Evolutionary conservation across 148 eudicot genomes (phyloP), one percentile per base, ranked within the genome.

Genomic region (Persicaria maculosa): DNA sequence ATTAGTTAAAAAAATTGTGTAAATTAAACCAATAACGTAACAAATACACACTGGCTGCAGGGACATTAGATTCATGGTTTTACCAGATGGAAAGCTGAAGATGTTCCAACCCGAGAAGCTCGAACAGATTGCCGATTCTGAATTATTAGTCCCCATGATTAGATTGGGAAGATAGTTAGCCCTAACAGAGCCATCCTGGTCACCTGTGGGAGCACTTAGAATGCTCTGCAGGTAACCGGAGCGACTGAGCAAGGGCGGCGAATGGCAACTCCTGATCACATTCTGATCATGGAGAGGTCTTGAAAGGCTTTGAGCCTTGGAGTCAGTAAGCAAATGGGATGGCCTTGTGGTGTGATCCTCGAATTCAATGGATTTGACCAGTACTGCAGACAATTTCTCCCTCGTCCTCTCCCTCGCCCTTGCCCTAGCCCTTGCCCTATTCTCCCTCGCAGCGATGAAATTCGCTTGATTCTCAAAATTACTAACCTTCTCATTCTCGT

Each of bases 391-490:
- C 50, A 69, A 5, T 17, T 71, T 71, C 40, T 47, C 73, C 31
- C 10, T 71, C 8, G 47, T 59, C 36, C 50, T 44, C 70, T 61
- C 68, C 14, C 36, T 61, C 40, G 45, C 47, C 47, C 73, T 71
- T 17, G 31, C 73, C 73, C 73, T 71, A 45, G 73, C 73, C 43
- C 46, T 71, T 19, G 73, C 53, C 54, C 73, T 71, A 46, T 71
- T 47, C 73, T 71, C 53, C 36, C 43, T 71, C 40, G 54, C 73
- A 48, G 17, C 53, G 46, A 71, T 10, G 1, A 14, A 46, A 47
- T 22, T 71, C n/a, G 45, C 73, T 71, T 71, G 53, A 19, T 46
- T 46, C 73, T 67, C 71, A 19, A 8, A 44, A 11, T n/a, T n/a
- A n/a, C 15, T n/a, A 31, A 44, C 10, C 45, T 9, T 36, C 47